A percentile compares a stretch with the other conserved stretches of the same genome.
Conservation (phyloP, 23 red algal species). For the Chondrus crispus region DNA sequence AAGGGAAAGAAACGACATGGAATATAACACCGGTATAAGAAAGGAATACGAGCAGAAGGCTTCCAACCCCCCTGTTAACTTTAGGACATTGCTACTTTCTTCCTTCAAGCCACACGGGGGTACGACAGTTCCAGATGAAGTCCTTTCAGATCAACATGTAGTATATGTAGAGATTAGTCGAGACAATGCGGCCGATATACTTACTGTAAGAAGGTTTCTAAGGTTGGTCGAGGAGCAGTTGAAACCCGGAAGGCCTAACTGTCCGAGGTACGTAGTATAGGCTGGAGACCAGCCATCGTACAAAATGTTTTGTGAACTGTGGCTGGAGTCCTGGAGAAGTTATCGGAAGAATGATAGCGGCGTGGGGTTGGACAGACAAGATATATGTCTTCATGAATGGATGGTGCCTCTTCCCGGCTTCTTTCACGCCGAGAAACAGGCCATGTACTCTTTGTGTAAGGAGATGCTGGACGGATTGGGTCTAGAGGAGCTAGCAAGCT, state of each 20-base stretch:
- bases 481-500: not conserved
- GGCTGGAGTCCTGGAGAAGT: not conserved
- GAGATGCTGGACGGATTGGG: not conserved
- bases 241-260: not conserved
- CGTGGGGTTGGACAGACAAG: too few relatives aligned
- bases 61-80: not conserved
- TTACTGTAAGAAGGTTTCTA: not conserved
- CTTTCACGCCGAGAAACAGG: conserved; percentile 5
- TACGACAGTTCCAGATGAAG: too few relatives aligned
- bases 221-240: not conserved
- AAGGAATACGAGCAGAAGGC: conserved; percentile 11
- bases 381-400: not conserved
- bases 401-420: conserved; percentile 1
- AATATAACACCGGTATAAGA: not conserved
- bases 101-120: not conserved
- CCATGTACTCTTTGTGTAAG: not conserved
- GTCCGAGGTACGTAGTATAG: not conserved
- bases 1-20: not conserved
- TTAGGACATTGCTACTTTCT: not conserved
- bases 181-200: not conserved
- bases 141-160: not conserved
- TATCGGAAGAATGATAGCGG: not conserved
- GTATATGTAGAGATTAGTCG: not conserved
- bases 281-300: not conserved
- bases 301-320: not conserved